A percentile compares a stretch with the other conserved stretches of the same genome.
Conservation (phyloP, 2,329 filamentous ascomycete species). For the Coniochaeta ligniaria region DNA sequence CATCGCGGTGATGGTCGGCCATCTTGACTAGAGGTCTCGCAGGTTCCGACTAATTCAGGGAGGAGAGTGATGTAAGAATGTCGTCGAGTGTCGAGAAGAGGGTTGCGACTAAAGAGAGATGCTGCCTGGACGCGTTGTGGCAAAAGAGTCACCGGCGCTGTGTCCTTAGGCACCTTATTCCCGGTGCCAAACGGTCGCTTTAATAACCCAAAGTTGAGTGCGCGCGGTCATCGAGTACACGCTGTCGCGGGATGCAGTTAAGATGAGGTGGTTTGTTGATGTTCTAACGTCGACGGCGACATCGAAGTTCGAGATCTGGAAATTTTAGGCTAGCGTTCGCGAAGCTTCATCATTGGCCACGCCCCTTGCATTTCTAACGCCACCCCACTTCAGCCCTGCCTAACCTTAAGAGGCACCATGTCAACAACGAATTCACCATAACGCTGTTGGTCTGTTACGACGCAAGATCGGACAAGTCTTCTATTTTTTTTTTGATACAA, state of each 20-base stretch:
- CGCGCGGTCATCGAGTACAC: neutral
- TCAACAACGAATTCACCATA: neutral
- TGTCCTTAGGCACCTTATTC: neutral
- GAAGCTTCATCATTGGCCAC: neutral
- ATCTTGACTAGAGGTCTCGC: constrained; percentile 39
- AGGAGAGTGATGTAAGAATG: neutral
- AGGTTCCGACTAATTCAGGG: neutral
- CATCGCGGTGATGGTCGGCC: constrained; percentile 71
- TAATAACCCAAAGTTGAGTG: neutral
- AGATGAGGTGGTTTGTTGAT: neutral
- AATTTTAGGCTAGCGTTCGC: neutral
- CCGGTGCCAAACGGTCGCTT: neutral
- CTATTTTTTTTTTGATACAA: too few relatives aligned
- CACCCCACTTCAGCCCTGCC: neutral
- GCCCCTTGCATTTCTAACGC: neutral
- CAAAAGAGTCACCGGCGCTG: neutral
- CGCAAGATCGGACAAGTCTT: too few relatives aligned
- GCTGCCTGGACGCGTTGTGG: constrained; percentile 2
- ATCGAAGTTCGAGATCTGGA: neutral
- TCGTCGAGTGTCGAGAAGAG: neutral
- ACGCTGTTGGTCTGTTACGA: too few relatives aligned
- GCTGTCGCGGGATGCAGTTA: neutral
- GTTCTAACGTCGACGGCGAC: neutral
- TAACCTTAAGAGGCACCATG: neutral
- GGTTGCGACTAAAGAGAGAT: neutral